Base-by-base conservation (phyloP, 805 yeast species). In the Clavispora phyllophila region DNA sequence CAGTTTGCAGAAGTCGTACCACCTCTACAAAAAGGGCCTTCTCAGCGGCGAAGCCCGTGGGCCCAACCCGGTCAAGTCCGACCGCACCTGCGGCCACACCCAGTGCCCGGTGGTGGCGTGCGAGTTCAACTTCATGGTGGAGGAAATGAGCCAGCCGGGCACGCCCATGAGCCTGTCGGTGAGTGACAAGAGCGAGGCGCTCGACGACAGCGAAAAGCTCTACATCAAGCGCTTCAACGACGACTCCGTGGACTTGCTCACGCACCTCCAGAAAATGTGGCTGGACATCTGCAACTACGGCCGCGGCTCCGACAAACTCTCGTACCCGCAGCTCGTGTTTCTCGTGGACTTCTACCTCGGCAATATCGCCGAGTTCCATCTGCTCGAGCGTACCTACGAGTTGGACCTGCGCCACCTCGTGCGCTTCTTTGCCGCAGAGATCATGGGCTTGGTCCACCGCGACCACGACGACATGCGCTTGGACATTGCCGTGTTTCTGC, bases 61-160 rank as follows among this genome's bases (percentile, higher is more conserved):
- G n/a, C n/a, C 38, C 18, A 38, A 39, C 29, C 33, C 22, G 26
- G 35, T 13, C 15, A 39, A 19, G 18, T 34, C 18, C 5, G 19
- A 25, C 26, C 37, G 22, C 17, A 26, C 45, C 12, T 51, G 49
- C 22, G 51, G 49, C 24, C 51, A 51, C 37, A 44, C 36, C 26
- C 56, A 53, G 40, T 69, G 74, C 40, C 73, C 74, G 1, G 73
- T 69, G 2, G 58, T 68, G 27, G 70, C 63, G 39, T 66, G 68
- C 42, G 72, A 66, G 47, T 58, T 68, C 46, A 62, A 64, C 44
- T 54, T 63, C 33, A 59, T 66, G 68, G 55, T 54, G 17, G 68
- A 64, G 22, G 60, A 58, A 29, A 41, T 48, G 9, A 43, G 44
- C 20, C 37, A n/a, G 9, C 15, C 35, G 5, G 27, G 29, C 13